phyloP scores from a whole-genome alignment of 164 flowering plant species.

The Vitis rupestris region DNA sequence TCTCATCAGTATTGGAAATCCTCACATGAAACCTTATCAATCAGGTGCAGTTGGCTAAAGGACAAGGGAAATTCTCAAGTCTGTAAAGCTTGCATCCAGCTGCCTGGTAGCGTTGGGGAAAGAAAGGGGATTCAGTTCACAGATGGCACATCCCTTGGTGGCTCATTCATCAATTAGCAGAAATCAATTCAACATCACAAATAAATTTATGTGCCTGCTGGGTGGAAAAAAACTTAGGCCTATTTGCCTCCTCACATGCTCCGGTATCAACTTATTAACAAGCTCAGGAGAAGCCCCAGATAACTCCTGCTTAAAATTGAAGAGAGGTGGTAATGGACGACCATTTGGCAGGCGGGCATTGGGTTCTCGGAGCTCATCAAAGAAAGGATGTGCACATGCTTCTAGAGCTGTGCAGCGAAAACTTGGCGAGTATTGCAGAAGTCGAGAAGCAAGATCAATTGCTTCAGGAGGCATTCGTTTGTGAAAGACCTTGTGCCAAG shows the following conservation, averaged over 20 bases:
- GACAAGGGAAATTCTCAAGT: too few relatives aligned
- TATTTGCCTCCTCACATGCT: constrained; percentile 43
- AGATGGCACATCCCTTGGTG: constrained; percentile 4
- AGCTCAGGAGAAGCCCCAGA: constrained; percentile 51
- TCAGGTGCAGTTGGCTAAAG: too few relatives aligned
- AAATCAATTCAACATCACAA: constrained; percentile 1
- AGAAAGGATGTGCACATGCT: constrained; percentile 52
- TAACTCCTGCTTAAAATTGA: constrained; percentile 50
- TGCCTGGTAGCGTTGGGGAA: too few relatives aligned
- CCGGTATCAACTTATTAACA: constrained; percentile 49
- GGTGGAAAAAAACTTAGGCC: constrained; percentile 36
- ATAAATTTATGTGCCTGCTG: constrained; percentile 29
- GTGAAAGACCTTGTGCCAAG: constrained; percentile 78
- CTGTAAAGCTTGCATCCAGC: too few relatives aligned
- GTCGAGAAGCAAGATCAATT: constrained; percentile 64
- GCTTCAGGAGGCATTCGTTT: constrained; percentile 76
- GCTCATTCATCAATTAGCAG: constrained; percentile 10
- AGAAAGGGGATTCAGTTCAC: constrained; percentile 1
- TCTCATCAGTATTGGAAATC: too few relatives aligned
- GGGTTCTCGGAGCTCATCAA: constrained; percentile 46
- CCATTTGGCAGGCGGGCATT: constrained; percentile 49
- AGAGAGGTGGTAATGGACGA: constrained; percentile 44
- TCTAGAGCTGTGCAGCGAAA: constrained; percentile 64
- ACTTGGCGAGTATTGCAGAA: constrained; percentile 68
- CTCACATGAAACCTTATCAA: too few relatives aligned